A percentile compares a stretch with the other conserved stretches of the same genome.
Evolutionary conservation across 129 eudicot species (phyloP).

Genomic region (Kitagawia praeruptora): DNA sequence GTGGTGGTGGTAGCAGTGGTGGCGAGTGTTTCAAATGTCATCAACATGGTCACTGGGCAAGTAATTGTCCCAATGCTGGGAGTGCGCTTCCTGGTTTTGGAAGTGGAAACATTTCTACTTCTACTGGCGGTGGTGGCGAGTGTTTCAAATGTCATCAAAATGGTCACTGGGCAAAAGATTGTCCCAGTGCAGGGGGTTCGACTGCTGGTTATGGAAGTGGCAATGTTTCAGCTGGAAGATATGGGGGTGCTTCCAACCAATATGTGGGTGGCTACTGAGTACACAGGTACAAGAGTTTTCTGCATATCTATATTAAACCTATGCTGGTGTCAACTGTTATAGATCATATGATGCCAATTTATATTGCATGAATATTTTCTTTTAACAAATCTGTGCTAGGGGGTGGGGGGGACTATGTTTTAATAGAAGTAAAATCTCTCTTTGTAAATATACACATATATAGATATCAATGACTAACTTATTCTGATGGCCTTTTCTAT

Average conservation of each 20-base stretch:
- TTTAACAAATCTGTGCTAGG: not conserved
- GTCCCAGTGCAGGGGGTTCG: slow-evolving; percentile 22
- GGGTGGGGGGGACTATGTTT: no score
- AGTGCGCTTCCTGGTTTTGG: slow-evolving; percentile 56
- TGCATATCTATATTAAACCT: not conserved
- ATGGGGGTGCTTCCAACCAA: slow-evolving; percentile 26
- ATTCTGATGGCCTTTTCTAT: no score
- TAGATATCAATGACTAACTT: no score
- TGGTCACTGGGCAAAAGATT: slow-evolving; percentile 84
- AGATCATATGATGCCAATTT: not conserved
- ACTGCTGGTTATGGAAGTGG: slow-evolving; percentile 6
- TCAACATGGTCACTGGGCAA: slow-evolving; percentile 74
- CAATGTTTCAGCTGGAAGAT: slow-evolving; percentile 17
- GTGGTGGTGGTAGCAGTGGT: slow-evolving; percentile 19
- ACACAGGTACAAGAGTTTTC: slow-evolving; percentile 6
- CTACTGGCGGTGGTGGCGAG: slow-evolving; percentile 16
- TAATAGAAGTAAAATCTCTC: not conserved
- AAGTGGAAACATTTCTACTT: slow-evolving; percentile 22
- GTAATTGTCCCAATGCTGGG: slow-evolving; percentile 47
- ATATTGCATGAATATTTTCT: not conserved
- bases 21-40: slow-evolving; percentile 61
- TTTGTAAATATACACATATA: not conserved
- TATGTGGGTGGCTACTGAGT: slow-evolving; percentile 50
- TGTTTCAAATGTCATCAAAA: slow-evolving; percentile 61
- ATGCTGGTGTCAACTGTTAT: not conserved